A percentile compares a stretch with the other conserved stretches of the same genome.
Conservation (phyloP, 108 stramenopile genomes). For the Chaetoceros tenuissimus region DNA sequence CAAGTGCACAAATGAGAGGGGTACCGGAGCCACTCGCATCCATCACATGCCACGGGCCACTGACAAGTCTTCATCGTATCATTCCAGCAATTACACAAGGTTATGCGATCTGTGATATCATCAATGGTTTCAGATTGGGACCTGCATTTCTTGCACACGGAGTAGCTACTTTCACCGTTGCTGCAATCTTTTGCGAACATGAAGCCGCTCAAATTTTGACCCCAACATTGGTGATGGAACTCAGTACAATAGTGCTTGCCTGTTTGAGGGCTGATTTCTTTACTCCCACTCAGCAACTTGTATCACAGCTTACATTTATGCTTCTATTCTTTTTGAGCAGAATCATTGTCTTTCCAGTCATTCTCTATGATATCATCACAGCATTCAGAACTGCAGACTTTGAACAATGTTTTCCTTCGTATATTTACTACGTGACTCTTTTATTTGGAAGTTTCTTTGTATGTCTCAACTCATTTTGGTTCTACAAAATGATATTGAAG, state of each 20-base stretch:
- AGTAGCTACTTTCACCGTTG: slow-evolving; percentile 33
- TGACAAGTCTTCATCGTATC: slow-evolving; percentile 54
- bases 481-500: slow-evolving; percentile 45
- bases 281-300: slow-evolving; percentile 1
- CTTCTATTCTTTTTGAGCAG: slow-evolving; percentile 37
- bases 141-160: slow-evolving; percentile 53
- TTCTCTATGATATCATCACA: slow-evolving; percentile 25
- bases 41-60: slow-evolving; percentile 30
- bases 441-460: slow-evolving; percentile 44
- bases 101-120: slow-evolving; percentile 43
- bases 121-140: slow-evolving; percentile 33
- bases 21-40: slow-evolving; percentile 35
- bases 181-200: slow-evolving; percentile 39
- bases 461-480: slow-evolving; percentile 48
- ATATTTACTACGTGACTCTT: slow-evolving; percentile 29
- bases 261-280: slow-evolving; percentile 22
- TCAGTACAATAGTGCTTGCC: slow-evolving; percentile 27
- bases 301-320: slow-evolving; percentile 29
- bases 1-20: slow-evolving; percentile 31
- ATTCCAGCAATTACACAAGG: slow-evolving; percentile 57
- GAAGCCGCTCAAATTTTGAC: slow-evolving; percentile 30
- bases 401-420: slow-evolving; percentile 31
- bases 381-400: slow-evolving; percentile 9
- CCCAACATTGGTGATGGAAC: slow-evolving; percentile 52
- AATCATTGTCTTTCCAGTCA: slow-evolving; percentile 32